Base-by-base conservation (phyloP, 805 yeast genomes). In the Wickerhamomyces strasburgensis region DNA sequence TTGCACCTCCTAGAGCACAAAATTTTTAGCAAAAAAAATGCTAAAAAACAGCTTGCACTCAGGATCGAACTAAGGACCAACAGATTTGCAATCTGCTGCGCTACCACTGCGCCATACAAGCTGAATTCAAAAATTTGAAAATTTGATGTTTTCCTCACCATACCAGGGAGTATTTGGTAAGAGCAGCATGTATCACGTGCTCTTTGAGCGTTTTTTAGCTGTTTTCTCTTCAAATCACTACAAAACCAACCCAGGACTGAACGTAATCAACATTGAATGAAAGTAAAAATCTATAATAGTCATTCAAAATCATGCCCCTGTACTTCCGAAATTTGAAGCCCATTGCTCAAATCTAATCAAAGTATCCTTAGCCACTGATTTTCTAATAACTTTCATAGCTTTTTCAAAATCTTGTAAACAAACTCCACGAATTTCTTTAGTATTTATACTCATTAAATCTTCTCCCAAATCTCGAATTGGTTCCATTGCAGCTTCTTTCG, bases 21-120 rank as follows among this genome's bases (percentile, higher is more conserved):
- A n/a, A n/a, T n/a, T n/a, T n/a, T n/a, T n/a, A n/a, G n/a, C n/a
- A n/a, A n/a, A n/a, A n/a, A n/a, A n/a, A n/a, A n/a, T n/a, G n/a
- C n/a, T n/a, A 67, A 62, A 63, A 54, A 43, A 35, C 44, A 82
- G 93, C 87, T 80, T 76, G 81, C 80, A 73, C 86, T 81, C 94
- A 81, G 95, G 79, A 62, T 85, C 80, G 95, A 85, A 85, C 95
- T 81, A 78, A 81, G 88, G 93, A 85, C 95, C 94, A 83, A 80
- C 84, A 83, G 95, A 85, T 84, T 84, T 85, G 95, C 94, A 85
- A 85, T 85, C 95, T 81, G 86, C 88, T 83, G 93, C 94, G 89
- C 90, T 84, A 84, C 95, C 93, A 80, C 93, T 84, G 89, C 88
- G 93, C 94, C 88, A 84, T 72, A 73, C 80, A 70, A 73, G 79